A percentile compares a stretch with the other conserved stretches of the same genome.
Conservation (phyloP, 139 green algal species). For the Tetraselmis chui region DNA sequence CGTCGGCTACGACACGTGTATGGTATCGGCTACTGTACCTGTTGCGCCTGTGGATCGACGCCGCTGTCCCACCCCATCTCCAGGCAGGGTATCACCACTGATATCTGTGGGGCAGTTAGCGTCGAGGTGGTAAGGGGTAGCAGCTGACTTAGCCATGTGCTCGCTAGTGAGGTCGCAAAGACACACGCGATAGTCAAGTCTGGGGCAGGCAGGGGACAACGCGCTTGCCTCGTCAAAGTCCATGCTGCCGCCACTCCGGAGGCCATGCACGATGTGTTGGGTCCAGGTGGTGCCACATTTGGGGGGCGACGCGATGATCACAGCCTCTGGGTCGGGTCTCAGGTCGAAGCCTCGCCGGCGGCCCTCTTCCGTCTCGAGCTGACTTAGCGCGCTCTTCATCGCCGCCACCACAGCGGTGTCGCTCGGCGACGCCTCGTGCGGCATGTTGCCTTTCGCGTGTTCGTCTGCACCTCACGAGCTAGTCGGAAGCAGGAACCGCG, state of each 20-base stretch:
- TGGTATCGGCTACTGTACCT: no score
- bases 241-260: slow-evolving; percentile 35
- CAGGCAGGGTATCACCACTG: slow-evolving; percentile 27
- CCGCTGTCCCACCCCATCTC: slow-evolving; percentile 28
- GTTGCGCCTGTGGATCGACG: neutral
- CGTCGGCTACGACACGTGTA: no score
- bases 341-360: neutral
- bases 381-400: neutral
- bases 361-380: neutral
- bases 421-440: neutral
- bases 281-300: slow-evolving; percentile 38
- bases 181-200: no score
- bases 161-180: no score
- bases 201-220: no score
- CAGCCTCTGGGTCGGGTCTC: slow-evolving; percentile 6
- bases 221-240: slow-evolving; percentile 29
- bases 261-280: slow-evolving; percentile 32
- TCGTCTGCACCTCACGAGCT: no score
- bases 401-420: neutral
- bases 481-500: no score
- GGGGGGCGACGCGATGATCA: slow-evolving; percentile 13
- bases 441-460: neutral
- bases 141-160: no score
- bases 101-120: slow-evolving; percentile 17
- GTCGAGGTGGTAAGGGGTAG: no score